Base-by-base conservation (phyloP, 768 basidiomycete genomes). In the Gloeopeniophorella convolvens region DNA sequence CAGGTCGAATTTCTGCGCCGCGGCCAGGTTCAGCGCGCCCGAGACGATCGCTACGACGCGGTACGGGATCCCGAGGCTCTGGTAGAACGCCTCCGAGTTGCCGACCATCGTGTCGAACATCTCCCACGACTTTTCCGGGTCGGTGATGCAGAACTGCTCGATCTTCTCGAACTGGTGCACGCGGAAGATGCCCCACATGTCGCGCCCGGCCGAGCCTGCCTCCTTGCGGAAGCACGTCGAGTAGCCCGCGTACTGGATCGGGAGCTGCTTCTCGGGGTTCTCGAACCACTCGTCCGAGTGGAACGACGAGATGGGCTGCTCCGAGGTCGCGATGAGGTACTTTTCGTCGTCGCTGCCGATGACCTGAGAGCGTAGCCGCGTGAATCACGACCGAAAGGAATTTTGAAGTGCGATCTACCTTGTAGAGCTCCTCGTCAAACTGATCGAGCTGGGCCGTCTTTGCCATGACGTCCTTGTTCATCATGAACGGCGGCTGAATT, bases 181-280 rank as follows among this genome's bases (percentile, higher is more conserved):
- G 20, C 96, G 89, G 83, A 99, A 99, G 69, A 98, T 97, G 50
- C 96, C 96, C 93, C 96, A 97, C 77, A 95, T 97, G 60, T 99
- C 96, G 48, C 92, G 85, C 3, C 96, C 96, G 7, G 92, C 92
- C 3, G 92, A 88, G 28, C 96, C 96, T 2, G 96, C 96, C 72
- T 99, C 96, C 70, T 98, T 98, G 24, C 96, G 84, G 85, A 99
- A 99, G 68, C 95, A 98, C 13, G 95, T 98, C 62, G 85, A 89
- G 66, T 85, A 89, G 18, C 87, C 86, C 0, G 88, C 88, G 61
- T 87, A 96, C 70, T 78, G 76, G 64, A 96, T 76, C 1, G 96
- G 96, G n/a, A 99, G 82, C 64, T 95, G 91, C 21, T 78, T 81
- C 41, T 89, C 82, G 1, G 93, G 93, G 65, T 82, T 80, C 60